Conservation (phyloP, 441 rosid genomes). For the Geranium incanum region DNA sequence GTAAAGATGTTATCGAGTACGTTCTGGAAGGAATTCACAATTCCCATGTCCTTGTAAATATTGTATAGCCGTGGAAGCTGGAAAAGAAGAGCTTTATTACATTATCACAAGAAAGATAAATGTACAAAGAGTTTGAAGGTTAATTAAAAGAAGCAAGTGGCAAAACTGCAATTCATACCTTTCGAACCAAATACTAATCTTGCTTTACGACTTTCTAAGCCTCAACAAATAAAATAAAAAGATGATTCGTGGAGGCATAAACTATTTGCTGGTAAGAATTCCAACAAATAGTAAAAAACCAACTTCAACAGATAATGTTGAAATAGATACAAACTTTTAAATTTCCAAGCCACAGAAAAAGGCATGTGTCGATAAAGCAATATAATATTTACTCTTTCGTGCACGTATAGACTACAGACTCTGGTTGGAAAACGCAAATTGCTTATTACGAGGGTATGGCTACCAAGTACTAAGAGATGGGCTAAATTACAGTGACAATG, state of each 20-base stretch:
- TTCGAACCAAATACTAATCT: neutral
- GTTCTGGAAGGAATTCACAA: slow-evolving; percentile 95
- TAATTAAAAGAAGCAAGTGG: neutral
- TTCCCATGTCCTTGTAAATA: slow-evolving; percentile 96
- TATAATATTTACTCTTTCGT: no score
- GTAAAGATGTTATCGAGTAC: slow-evolving; percentile 92
- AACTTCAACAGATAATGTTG: no score
- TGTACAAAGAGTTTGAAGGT: neutral
- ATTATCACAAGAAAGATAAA: neutral
- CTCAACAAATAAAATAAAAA: neutral
- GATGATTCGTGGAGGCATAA: neutral
- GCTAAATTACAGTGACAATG: no score
- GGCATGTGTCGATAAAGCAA: no score
- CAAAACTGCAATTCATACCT: neutral
- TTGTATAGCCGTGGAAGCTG: slow-evolving; percentile 98
- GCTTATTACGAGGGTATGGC: neutral
- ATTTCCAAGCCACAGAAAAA: no score
- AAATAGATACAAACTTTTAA: no score
- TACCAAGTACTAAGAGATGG: neutral
- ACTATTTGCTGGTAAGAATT: no score
- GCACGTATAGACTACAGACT: neutral
- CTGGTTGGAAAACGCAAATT: neutral
- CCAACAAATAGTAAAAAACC: neutral
- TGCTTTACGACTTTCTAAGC: neutral
- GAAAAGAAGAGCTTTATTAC: slow-evolving; percentile 16